Base-by-base conservation (phyloP, 2,329 filamentous ascomycete genomes). In the Cytospora piceicola region DNA sequence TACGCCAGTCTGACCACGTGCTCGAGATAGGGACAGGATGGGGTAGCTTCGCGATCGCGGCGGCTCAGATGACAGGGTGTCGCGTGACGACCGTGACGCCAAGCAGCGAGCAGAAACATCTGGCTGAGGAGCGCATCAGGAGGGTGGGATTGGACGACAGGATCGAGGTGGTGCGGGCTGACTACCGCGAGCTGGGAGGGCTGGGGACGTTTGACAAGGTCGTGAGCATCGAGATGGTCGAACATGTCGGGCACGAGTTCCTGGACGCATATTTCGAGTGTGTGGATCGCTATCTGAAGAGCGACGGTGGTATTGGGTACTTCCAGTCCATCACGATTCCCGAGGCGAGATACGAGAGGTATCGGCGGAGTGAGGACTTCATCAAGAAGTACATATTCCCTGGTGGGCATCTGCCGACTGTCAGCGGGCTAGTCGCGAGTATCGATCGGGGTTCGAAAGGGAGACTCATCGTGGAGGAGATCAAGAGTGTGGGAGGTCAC, bases 211-310 rank as follows among this genome's bases (percentile, higher is more conserved):
- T 68, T 6, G 64, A 67, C 57, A 68, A 68, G 61, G 59, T 68
- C 14, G 64, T 68, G 4, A 68, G 67, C 61, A 68, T 68, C 53
- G 67, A 68, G 64, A 68, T 68, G 67, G 67, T 68, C 17, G 67
- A 68, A 36, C 67, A 68, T 15, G 67, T 68, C 4, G 67, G 64
- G 8, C 64, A 67, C 9, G 57, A 56, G 9, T 68, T 66, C 39
- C 55, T 68, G 22, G 58, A 58, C 9, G 61, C 57, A 20, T 68
- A 67, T n/a, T 68, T 68, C 36, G 53, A 42, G 34, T 68, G 64
- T 22, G 59, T 68, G 67, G 67, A 68, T 32, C 34, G 46, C 12
- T 67, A 67, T 15, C 32, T 68, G 22, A 68, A 67, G 34, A 17
- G 11, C 5, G 42, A 68, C 4, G 67, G 54, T 3, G 64, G 67